Evolutionary conservation across 129 eudicot species (phyloP).

Genomic region (Silybum marianum): DNA sequence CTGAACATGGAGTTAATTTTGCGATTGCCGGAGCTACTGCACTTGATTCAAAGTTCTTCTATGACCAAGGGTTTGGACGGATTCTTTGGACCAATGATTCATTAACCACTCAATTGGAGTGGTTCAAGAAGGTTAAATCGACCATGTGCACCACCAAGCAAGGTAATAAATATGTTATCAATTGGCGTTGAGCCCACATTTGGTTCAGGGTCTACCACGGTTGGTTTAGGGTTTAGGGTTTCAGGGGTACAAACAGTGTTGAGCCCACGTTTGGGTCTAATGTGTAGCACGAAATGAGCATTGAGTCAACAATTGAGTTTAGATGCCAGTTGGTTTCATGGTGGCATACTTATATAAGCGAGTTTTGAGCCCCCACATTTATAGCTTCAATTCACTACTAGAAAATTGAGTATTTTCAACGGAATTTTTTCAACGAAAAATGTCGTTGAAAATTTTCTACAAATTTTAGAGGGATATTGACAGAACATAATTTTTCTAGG

Average conservation of each 20-base stretch:
- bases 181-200: not conserved
- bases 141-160: conserved; percentile 53
- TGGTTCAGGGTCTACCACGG: not conserved
- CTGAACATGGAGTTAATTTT: conserved; percentile 65
- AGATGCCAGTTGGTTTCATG: not conserved
- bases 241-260: not conserved
- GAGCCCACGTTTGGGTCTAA: not conserved
- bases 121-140: conserved; percentile 68
- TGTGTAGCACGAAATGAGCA: not conserved
- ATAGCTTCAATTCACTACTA: not conserved
- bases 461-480: too few relatives aligned
- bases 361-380: not conserved
- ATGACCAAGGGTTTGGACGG: conserved; percentile 44
- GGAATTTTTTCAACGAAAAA: too few relatives aligned
- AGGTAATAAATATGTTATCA: conserved; percentile 39
- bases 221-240: not conserved
- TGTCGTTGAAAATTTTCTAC: too few relatives aligned
- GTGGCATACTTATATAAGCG: not conserved
- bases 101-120: conserved; percentile 57
- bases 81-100: conserved; percentile 73
- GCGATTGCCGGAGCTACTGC: conserved; percentile 91
- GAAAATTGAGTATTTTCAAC: too few relatives aligned
- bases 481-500: too few relatives aligned
- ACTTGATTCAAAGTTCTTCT: conserved; percentile 54
- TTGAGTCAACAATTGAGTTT: not conserved